Evolutionary conservation across 1,139 yeast species (phyloP), one percentile per base, ranked within the genome.

Genomic region (Sugiyamaella japonica): DNA sequence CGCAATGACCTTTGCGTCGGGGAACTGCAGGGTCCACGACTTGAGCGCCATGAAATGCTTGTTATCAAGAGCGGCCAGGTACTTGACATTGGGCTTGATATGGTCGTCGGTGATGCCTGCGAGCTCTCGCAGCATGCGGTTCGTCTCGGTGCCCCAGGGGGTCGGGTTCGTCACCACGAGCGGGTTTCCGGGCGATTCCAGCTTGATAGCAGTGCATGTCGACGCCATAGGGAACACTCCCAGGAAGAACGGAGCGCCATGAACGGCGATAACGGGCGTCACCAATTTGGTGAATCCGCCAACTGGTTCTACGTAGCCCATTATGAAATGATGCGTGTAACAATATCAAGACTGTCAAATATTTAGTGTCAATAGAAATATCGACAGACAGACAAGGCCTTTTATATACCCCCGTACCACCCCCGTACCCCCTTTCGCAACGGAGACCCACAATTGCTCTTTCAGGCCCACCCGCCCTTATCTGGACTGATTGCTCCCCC

Each of bases 111-210:
- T 63, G 43, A 32, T 23, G 3, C 32, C 51, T 29, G 74, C 65
- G 38, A 82, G 64, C 1, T 76, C 72, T 31, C 72, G 70, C 32
- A 75, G 66, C 4, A 79, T 78, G 37, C 70, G 74, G 5, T 75
- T 72, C 10, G 72, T 59, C 50, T 73, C 76, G 1, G 59, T 59
- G 0, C 83, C 81, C 62, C 76, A 80, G 1, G 89, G 89, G 48
- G 84, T 75, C 0, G 89, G 83, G 2, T 84, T 78, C 79, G 84
- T 81, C 7, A 85, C 79, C 8, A 82, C 69, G 20, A 83, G 31
- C 2, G 59, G 49, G 70, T 67, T 23, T 48, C 54, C 53, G 38
- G 74, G 66, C 54, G 71, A 65, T 49, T 77, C 70, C 56, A 83
- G 69, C 32, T 67, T 68, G 52, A 78, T 64, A 6, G 78, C 66